Evolutionary conservation across 257 asterid species (phyloP).

Genomic region (Penstemon newberryi): DNA sequence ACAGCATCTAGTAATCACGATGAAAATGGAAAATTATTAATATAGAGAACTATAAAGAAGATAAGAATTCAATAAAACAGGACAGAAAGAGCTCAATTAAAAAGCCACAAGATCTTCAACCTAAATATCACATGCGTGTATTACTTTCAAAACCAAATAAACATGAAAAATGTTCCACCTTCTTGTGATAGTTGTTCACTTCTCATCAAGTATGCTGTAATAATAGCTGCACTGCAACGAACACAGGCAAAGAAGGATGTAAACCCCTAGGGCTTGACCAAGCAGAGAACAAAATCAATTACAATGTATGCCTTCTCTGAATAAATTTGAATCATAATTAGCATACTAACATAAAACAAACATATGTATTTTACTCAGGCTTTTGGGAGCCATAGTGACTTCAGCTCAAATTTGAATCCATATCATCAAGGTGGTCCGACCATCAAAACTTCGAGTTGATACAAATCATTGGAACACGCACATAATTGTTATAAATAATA

Average conservation of each 20-base stretch:
- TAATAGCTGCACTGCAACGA: constrained; percentile 90
- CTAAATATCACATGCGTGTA: constrained; percentile 23
- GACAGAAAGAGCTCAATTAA: constrained; percentile 21
- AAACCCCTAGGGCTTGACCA: constrained; percentile 55
- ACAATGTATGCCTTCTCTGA: constrained; percentile 37
- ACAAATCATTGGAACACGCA: not conserved
- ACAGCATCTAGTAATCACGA: constrained; percentile 63
- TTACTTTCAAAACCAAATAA: constrained; percentile 26
- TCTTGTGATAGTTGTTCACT: constrained; percentile 81
- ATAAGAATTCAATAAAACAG: constrained; percentile 3
- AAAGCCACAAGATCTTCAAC: constrained; percentile 17
- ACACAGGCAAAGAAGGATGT: constrained; percentile 65
- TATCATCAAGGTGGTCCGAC: constrained; percentile 16
- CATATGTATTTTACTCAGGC: constrained; percentile 4
- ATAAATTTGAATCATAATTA: constrained; percentile 18
- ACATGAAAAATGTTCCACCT: constrained; percentile 50
- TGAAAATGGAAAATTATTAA: constrained; percentile 15
- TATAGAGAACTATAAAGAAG: constrained; percentile 17
- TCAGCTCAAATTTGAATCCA: constrained; percentile 1
- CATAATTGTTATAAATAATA: not conserved
- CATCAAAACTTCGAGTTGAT: constrained; percentile 5
- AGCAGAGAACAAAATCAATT: constrained; percentile 42
- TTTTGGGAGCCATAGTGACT: constrained; percentile 17
- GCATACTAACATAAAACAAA: constrained; percentile 16
- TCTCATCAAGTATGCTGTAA: constrained; percentile 93